Evolutionary conservation across 2,329 filamentous ascomycete genomes (phyloP).

Genomic region (Diaporthe sp.): DNA sequence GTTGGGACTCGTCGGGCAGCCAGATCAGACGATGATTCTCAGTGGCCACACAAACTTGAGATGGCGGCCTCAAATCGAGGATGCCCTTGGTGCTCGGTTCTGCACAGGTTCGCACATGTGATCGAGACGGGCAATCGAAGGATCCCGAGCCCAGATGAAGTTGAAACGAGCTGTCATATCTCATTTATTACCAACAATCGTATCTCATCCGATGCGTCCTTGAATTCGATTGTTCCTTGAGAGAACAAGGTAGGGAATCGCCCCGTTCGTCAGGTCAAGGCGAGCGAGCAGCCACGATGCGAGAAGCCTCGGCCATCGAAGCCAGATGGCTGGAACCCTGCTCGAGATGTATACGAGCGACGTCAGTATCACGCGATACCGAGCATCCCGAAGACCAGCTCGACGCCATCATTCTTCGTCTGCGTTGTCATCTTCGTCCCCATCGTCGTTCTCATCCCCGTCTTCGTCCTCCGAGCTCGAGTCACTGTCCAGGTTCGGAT

Average conservation of each 20-base stretch:
- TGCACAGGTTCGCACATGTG: neutral
- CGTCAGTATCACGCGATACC: slow-evolving; percentile 16
- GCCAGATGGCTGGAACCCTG: neutral
- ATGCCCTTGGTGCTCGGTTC: neutral
- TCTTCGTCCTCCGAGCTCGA: slow-evolving; percentile 60
- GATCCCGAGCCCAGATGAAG: slow-evolving; percentile 12
- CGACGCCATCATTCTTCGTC: slow-evolving; percentile 20
- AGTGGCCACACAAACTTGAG: neutral
- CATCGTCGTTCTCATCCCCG: slow-evolving; percentile 29
- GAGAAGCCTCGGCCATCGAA: neutral
- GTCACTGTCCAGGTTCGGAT: slow-evolving; percentile 64
- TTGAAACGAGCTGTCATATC: slow-evolving; percentile 32
- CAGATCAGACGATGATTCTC: slow-evolving; percentile 6
- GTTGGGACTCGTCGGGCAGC: neutral
- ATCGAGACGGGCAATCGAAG: neutral
- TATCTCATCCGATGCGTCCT: slow-evolving; percentile 2
- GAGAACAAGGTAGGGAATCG: neutral
- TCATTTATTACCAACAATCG: neutral
- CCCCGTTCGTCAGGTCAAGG: neutral
- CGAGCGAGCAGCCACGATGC: neutral
- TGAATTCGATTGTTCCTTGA: neutral
- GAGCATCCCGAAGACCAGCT: neutral
- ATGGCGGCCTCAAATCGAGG: slow-evolving; percentile 1
- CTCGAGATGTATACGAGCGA: neutral
- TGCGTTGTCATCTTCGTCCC: neutral